Percentiles rank a stretch among this genome's conserved stretches.
Conservation (phyloP, 2,329 filamentous ascomycete genomes). For the Microsporum canis region DNA sequence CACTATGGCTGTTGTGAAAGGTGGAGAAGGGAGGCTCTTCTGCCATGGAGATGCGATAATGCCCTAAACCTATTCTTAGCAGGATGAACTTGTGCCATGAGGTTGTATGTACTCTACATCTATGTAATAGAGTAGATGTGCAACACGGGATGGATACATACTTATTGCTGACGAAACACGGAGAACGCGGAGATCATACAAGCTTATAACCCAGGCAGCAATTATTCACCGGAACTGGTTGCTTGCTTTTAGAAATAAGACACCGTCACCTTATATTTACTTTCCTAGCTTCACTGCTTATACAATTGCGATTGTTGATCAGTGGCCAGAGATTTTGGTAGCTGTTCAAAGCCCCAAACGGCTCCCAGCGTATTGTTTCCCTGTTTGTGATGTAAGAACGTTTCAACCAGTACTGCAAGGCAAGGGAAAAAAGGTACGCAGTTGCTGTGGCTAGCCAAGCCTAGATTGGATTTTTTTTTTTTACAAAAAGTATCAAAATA, state of each 20-base stretch:
- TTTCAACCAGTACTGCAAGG: not conserved
- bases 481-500: not conserved
- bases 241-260: not conserved
- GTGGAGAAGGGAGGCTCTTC: not conserved
- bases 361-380: not conserved
- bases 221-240: not conserved
- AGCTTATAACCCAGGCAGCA: not conserved
- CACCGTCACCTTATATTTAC: not conserved
- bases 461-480: not conserved
- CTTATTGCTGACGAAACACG: not conserved
- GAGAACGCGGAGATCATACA: slow-evolving; percentile 1
- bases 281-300: not conserved
- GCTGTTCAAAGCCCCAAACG: not conserved
- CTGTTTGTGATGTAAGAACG: not conserved
- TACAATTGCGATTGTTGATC: too few species aligned
- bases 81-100: not conserved
- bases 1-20: not conserved
- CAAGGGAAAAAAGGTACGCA: not conserved
- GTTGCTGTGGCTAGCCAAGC: not conserved
- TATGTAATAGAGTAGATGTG: not conserved
- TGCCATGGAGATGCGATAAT: not conserved
- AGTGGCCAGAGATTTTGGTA: too few species aligned
- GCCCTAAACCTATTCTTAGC: not conserved
- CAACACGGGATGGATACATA: not conserved
- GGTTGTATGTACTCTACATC: not conserved